A percentile compares a stretch with the other conserved stretches of the same genome.
Conservation (phyloP, 495 filamentous ascomycete species). For the Penicillium riverlandense region DNA sequence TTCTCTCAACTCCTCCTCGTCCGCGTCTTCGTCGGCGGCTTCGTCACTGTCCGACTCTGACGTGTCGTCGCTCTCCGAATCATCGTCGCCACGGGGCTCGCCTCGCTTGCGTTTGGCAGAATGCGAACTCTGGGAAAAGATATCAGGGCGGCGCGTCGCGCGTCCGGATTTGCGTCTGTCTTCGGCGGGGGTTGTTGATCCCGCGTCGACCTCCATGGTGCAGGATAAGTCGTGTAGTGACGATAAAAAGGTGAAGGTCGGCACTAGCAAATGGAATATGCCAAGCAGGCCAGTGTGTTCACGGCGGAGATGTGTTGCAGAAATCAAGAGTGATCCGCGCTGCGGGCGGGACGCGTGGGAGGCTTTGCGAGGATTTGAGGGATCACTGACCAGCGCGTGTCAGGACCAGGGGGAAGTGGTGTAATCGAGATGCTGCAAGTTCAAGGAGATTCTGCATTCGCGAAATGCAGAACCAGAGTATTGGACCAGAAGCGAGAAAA, state of each 20-base stretch:
- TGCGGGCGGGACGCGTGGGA: slow-evolving; percentile 9
- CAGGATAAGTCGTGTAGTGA: neutral
- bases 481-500: too few relatives aligned
- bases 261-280: slow-evolving; percentile 2
- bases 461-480: too few relatives aligned
- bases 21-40: slow-evolving; percentile 46
- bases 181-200: slow-evolving; percentile 36
- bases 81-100: slow-evolving; percentile 27
- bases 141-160: slow-evolving; percentile 64
- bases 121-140: slow-evolving; percentile 45
- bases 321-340: too few relatives aligned
- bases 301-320: too few relatives aligned
- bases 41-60: slow-evolving; percentile 46
- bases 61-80: slow-evolving; percentile 47
- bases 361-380: too few relatives aligned
- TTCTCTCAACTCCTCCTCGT: slow-evolving; percentile 61
- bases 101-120: slow-evolving; percentile 50
- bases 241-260: neutral
- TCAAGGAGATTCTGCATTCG: too few relatives aligned
- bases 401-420: too few relatives aligned
- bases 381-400: too few relatives aligned
- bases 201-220: slow-evolving; percentile 31
- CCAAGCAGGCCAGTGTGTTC: too few relatives aligned
- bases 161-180: slow-evolving; percentile 75
- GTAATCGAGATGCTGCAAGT: too few relatives aligned